Base-by-base conservation (phyloP, 129 eudicot genomes). In the Helichrysum umbraculigerum region DNA sequence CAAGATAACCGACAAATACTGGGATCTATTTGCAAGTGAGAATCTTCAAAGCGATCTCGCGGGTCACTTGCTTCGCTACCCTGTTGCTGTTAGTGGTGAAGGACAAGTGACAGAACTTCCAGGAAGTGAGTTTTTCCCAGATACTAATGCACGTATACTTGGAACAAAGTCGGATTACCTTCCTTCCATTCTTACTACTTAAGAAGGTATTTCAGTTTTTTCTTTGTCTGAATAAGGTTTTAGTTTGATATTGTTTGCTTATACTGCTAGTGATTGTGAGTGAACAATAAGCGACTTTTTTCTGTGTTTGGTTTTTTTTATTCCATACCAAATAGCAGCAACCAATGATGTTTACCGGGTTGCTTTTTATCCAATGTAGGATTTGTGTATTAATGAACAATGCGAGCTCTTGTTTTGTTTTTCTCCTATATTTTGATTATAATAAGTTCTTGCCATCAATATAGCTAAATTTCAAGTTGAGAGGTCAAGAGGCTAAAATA, bases 41-140 rank as follows among this genome's bases (percentile, higher is more conserved):
- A 77, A 8, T 61, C 85, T 88, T 0, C 94, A 91, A 71, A 19
- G 62, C 16, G 97, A 91, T 65, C 77, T 91, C 41, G 94, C 97
- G 1, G 97, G 97, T n/a, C 97, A 91, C 81, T 76, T 91, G 89
- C 91, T 91, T 44, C 81, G 91, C 0, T 91, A 91, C 81, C 97
- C 97, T 8, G 34, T 91, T 63, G 91, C 83, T 0, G 68, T 91
- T 28, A 50, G 81, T 28, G 73, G 88, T 25, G 88, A 80, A 59
- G 96, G 93, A 39, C 70, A 58, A 17, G 76, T 90, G 62, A 86
- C 90, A 5, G 91, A 88, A 81, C 83, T 90, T 35, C 86, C 89
- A 0, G 96, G 93, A 41, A 52, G 75, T 9, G 96, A 90, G 83
- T 86, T 79, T 76, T 90, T 90, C 81, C 96, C 96, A 0, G 96